phyloP scores from a whole-genome alignment of 2,329 filamentous ascomycete genomes.

The Ceratocystiopsis brevicomis region DNA sequence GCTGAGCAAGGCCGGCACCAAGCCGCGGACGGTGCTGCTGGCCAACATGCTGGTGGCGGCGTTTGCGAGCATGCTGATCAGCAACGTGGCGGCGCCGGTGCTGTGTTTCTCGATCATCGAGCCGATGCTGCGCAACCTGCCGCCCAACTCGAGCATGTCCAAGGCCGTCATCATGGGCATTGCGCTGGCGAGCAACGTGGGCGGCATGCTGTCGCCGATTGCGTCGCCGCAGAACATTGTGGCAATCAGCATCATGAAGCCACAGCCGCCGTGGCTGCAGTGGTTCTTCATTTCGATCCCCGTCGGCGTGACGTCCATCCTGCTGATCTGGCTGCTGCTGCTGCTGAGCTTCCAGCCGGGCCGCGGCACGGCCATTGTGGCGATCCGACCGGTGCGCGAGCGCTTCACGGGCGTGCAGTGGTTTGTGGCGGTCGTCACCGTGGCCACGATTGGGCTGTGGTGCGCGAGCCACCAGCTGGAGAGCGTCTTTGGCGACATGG shows the following conservation, averaged over 20 bases:
- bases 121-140: constrained; percentile 86
- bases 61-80: constrained; percentile 97
- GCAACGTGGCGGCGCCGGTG: constrained; percentile 91
- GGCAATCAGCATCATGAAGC: constrained; percentile 86
- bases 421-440: constrained; percentile 72
- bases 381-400: constrained; percentile 79
- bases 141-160: constrained; percentile 77
- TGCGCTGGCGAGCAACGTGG: constrained; percentile 84
- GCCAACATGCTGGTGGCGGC: constrained; percentile 98
- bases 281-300: constrained; percentile 97
- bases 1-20: constrained; percentile 86
- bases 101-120: constrained; percentile 96
- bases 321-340: constrained; percentile 77
- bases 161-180: constrained; percentile 93
- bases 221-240: constrained; percentile 96
- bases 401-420: constrained; percentile 75
- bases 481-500: constrained; percentile 85
- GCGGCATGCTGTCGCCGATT: constrained; percentile 89
- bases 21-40: constrained; percentile 72
- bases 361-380: constrained; percentile 70
- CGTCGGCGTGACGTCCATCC: constrained; percentile 72
- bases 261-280: constrained; percentile 75
- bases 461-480: constrained; percentile 83
- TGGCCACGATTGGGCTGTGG: constrained; percentile 78
- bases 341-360: constrained; percentile 72